Conservation (phyloP, 2,329 filamentous ascomycete species). For the Ascochyta rabiei region DNA sequence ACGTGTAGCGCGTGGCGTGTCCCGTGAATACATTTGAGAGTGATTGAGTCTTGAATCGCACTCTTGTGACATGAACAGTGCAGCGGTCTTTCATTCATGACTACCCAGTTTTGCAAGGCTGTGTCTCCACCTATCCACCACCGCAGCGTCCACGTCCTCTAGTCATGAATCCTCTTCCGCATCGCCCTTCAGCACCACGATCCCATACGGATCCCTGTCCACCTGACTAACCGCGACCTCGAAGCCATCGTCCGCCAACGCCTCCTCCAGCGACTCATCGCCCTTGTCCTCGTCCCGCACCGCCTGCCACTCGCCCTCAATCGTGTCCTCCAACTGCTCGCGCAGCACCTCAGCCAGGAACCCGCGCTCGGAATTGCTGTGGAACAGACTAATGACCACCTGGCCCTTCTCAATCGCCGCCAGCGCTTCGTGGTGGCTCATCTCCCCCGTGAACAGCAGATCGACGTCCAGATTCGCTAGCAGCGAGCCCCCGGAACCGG, state of each 20-base stretch:
- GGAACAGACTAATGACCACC: slow-evolving; percentile 83
- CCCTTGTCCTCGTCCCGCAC: slow-evolving; percentile 53
- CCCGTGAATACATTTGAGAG: too few species aligned
- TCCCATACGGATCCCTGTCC: slow-evolving; percentile 88
- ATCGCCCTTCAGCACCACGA: slow-evolving; percentile 52
- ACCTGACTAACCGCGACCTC: slow-evolving; percentile 75
- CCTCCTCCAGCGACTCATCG: slow-evolving; percentile 52
- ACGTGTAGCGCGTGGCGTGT: background rate
- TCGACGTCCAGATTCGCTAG: slow-evolving; percentile 74
- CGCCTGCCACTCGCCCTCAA: slow-evolving; percentile 63
- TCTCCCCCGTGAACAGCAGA: slow-evolving; percentile 86
- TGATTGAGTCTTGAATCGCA: too few species aligned
- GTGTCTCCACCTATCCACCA: background rate
- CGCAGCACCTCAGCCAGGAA: slow-evolving; percentile 77
- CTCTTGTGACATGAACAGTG: too few species aligned
- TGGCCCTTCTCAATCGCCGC: slow-evolving; percentile 83
- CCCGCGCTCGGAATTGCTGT: slow-evolving; percentile 89
- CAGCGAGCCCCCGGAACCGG: slow-evolving; percentile 82
- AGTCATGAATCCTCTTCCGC: slow-evolving; percentile 16
- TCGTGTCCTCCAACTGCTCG: slow-evolving; percentile 64
- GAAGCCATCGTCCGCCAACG: slow-evolving; percentile 60
- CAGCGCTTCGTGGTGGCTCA: slow-evolving; percentile 91
- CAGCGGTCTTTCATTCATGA: too few species aligned
- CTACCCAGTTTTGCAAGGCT: too few species aligned
- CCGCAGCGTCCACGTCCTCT: background rate